Evolutionary conservation across 1,284 basidiomycete species (phyloP).

Genomic region (Ustilago curta): DNA sequence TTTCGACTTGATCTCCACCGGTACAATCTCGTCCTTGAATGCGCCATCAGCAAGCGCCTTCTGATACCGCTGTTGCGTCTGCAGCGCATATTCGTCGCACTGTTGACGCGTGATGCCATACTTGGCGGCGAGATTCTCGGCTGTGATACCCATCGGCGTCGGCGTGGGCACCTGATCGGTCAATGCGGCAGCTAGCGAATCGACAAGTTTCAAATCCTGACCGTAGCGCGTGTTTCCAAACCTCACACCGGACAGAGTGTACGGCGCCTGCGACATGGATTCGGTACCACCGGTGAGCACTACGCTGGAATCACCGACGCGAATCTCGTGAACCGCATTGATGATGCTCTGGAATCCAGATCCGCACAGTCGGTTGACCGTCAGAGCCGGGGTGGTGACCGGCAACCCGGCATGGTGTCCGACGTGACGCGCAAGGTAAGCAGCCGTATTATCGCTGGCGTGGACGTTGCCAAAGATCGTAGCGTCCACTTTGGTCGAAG

Average conservation of each 20-base stretch:
- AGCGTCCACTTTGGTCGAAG: constrained; percentile 70
- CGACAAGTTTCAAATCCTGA: constrained; percentile 74
- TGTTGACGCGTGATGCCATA: constrained; percentile 84
- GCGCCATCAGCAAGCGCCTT: constrained; percentile 71
- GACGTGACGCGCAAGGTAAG: constrained; percentile 94
- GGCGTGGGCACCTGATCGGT: constrained; percentile 73
- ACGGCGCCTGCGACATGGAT: constrained; percentile 93
- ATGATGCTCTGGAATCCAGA: constrained; percentile 95
- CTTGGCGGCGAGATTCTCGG: constrained; percentile 86
- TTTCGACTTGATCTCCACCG: constrained; percentile 68
- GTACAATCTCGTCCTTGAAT: constrained; percentile 70
- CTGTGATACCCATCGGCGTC: constrained; percentile 78
- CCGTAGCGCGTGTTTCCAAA: constrained; percentile 71
- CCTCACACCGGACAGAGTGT: constrained; percentile 69
- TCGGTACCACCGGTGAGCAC: constrained; percentile 97
- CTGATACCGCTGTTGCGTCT: constrained; percentile 69
- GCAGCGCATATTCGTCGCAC: constrained; percentile 75
- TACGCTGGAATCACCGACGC: constrained; percentile 84
- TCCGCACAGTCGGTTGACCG: constrained; percentile 85
- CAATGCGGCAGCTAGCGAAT: constrained; percentile 73
- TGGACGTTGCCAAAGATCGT: constrained; percentile 68
- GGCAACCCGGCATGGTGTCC: constrained; percentile 82
- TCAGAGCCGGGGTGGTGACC: constrained; percentile 73
- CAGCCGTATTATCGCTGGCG: constrained; percentile 74
- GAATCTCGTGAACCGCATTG: constrained; percentile 89